Percentiles rank a stretch among this genome's conserved stretches.
These are phyloP conservation scores for Phyllosticta citribraziliensis DNA, from an alignment of 2,329 filamentous ascomycete species.

Conservation along the genomic window DNA sequence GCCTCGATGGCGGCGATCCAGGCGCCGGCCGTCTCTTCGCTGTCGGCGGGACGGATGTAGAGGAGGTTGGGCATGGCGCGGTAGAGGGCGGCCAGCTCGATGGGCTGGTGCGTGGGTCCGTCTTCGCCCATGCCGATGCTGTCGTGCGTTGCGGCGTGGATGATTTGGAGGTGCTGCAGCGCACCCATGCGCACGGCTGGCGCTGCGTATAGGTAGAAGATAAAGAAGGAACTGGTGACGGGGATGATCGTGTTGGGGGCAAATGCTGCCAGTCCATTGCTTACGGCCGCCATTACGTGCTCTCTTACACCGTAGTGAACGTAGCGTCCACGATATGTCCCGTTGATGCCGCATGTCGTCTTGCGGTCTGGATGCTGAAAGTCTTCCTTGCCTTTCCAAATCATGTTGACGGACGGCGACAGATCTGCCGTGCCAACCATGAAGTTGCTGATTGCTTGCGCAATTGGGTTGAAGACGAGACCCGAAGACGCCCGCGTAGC, in stretches of 20 bases:
- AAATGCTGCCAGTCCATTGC: constrained; percentile 51
- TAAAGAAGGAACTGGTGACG: constrained; percentile 93
- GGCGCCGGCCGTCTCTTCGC: constrained; percentile 48
- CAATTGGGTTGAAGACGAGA: constrained; percentile 44
- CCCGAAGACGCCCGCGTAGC: constrained; percentile 43
- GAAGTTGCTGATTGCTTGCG: constrained; percentile 85
- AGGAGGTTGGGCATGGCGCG: constrained; percentile 54
- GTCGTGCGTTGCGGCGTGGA: constrained; percentile 97
- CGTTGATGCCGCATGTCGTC: constrained; percentile 41
- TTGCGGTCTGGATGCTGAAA: constrained; percentile 36
- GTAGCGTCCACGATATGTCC: constrained; percentile 46
- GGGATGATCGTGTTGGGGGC: constrained; percentile 72
- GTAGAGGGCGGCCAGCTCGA: constrained; percentile 87
- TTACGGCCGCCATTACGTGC: constrained; percentile 28
- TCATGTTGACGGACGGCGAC: constrained; percentile 46
- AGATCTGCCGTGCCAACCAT: constrained; percentile 58
- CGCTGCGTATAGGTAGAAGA: constrained; percentile 97
- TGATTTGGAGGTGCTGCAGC: constrained; percentile 78
- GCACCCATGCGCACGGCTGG: constrained; percentile 91
- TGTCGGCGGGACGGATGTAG: constrained; percentile 51
- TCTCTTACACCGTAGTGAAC: constrained; percentile 31
- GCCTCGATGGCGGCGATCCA: constrained; percentile 40
- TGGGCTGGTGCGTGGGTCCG: constrained; percentile 96
- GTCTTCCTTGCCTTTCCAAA: constrained; percentile 42
- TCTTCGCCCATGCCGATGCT: constrained; percentile 99